Base-by-base conservation (phyloP, 1,284 basidiomycete species). In the Golubevia pallescens region DNA sequence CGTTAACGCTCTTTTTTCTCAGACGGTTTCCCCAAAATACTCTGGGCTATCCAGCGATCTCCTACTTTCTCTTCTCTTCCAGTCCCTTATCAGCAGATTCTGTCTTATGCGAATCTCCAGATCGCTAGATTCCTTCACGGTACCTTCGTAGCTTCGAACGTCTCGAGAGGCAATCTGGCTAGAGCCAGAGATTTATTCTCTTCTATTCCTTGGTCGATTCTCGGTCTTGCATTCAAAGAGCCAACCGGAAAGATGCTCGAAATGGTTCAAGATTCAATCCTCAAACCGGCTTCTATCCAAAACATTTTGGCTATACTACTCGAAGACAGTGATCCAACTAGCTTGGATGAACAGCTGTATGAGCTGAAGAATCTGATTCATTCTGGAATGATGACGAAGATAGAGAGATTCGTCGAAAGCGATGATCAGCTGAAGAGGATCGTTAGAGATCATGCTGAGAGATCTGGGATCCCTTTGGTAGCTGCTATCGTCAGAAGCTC, bases 401-500 rank as follows among this genome's bases (percentile, higher is more conserved):
- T 84, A 23, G 70, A 75, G 23, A 51, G 66, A 56, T 84, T 75
- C 62, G 80, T 79, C 38, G 71, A 78, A 28, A 74, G 69, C 32
- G 73, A 76, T 3, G 80, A 75, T 63, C 73, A 78, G 55, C 57
- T 76, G 55, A 84, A 84, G 75, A 73, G 80, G 42, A 70, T 84
- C 51, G 73, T 84, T 56, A 76, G 81, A 21, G 69, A 75, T 61
- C 76, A 80, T 53, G 78, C 81, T 2, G 64, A 71, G 48, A 69
- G 65, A 53, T 74, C 76, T 3, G 73, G 71, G 54, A 81, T 84
- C 16, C 80, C 81, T 19, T 73, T 84, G 7, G 81, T 84, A 6
- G 76, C 80, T 8, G 81, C 81, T 16, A 84, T 84, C 60, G 75
- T 76, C 2, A 74, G 81, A 52, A 77, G 81, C 34, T 75, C 73